phyloP scores from a whole-genome alignment of 306 rosid species.

The Cucumis hystrix region DNA sequence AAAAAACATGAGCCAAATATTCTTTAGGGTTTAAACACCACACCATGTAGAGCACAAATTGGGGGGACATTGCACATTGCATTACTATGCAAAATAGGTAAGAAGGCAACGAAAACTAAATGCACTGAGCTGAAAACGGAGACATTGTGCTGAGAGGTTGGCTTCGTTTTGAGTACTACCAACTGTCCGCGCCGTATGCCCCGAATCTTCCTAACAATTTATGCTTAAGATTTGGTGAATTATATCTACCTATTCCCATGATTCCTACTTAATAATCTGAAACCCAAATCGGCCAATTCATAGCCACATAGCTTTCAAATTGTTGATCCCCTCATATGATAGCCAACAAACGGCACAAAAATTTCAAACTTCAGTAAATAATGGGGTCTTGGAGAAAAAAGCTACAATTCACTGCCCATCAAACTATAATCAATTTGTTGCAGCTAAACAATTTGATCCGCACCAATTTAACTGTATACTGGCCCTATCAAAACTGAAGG shows the following conservation, averaged over 20 bases:
- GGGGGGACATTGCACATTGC: background rate
- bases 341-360: background rate
- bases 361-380: background rate
- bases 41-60: background rate
- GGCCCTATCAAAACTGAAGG: background rate
- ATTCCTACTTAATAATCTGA: background rate
- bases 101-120: background rate
- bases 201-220: background rate
- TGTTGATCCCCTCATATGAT: background rate
- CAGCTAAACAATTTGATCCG: background rate
- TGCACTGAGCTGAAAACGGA: background rate
- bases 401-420: background rate
- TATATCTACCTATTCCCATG: background rate
- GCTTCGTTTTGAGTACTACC: background rate
- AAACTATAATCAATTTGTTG: background rate
- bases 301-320: background rate
- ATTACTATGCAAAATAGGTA: background rate
- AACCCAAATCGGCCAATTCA: background rate
- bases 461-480: background rate
- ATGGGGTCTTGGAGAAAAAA: background rate
- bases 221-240: background rate
- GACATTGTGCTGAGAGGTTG: background rate
- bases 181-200: background rate
- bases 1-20: background rate
- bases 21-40: background rate